phyloP scores from a whole-genome alignment of 1,284 basidiomycete species.

The Mycosarcoma mackinlayi region DNA sequence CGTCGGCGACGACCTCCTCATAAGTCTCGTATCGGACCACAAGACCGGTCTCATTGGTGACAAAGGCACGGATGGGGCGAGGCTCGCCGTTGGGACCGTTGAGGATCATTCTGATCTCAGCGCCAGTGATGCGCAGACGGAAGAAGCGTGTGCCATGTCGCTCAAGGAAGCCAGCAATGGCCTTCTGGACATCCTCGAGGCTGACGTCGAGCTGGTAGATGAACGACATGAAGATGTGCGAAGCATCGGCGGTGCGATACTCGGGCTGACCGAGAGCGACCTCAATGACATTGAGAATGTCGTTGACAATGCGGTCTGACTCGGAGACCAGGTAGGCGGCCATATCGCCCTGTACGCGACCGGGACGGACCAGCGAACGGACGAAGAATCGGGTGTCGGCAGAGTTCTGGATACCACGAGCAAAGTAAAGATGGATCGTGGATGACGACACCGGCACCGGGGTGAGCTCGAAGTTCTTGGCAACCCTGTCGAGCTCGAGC shows the following conservation, averaged over 20 bases:
- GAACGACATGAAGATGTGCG: constrained; percentile 81
- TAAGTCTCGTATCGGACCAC: constrained; percentile 99
- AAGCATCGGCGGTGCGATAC: constrained; percentile 65
- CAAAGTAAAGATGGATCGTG: constrained; percentile 84
- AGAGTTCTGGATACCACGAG: constrained; percentile 92
- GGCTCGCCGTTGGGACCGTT: constrained; percentile 87
- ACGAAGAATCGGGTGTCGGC: constrained; percentile 97
- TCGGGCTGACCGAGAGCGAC: constrained; percentile 65
- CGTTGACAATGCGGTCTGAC: constrained; percentile 94
- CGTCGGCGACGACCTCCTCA: constrained; percentile 96
- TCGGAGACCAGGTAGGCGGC: constrained; percentile 98
- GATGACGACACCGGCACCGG: constrained; percentile 79
- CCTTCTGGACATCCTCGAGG: constrained; percentile 94
- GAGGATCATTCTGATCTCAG: constrained; percentile 94
- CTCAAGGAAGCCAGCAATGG: constrained; percentile 96
- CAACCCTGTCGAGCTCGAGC: constrained; percentile 93
- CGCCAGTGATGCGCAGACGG: constrained; percentile 96
- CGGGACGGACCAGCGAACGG: constrained; percentile 93
- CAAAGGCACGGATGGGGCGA: constrained; percentile 94
- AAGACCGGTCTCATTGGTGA: constrained; percentile 98
- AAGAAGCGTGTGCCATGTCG: constrained; percentile 92
- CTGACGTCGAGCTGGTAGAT: constrained; percentile 94
- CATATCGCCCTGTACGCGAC: constrained; percentile 89
- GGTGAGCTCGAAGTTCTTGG: constrained; percentile 89
- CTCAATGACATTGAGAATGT: constrained; percentile 92